Evolutionary conservation across 2,329 filamentous ascomycete genomes (phyloP), one percentile per base, ranked within the genome.

Genomic region (Penicillium sclerotiorum): DNA sequence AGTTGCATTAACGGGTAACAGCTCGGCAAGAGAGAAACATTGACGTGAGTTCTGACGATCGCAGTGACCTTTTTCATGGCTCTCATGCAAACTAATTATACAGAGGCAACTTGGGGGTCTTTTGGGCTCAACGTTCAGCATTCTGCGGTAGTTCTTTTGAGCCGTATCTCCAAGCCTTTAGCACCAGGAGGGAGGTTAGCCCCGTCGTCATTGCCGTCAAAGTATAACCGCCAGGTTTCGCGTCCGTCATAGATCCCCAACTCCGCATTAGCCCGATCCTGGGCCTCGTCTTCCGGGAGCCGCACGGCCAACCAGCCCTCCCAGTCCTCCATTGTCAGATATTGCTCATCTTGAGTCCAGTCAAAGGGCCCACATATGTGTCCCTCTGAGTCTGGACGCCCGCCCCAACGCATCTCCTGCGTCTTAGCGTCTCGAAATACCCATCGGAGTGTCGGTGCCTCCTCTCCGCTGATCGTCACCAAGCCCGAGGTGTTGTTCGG

Each of bases 391-490:
- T 61, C 61, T 6, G 49, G 55, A n/a, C 57, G 53, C 3, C 61
- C 56, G 8, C 61, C 61, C 55, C 57, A 64, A 32, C 61, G 57
- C 54, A 62, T 41, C 32, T 63, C 57, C 22, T 63, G 54, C 12
- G 59, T 64, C n/a, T 56, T 37, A 17, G 48, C 44, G 37, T 64
- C 61, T 1, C 61, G 50, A 33, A 62, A 64, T 5, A 60, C 58
- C 61, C 61, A 64, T 36, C 60, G 58, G 4, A 63, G 43, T 8
- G 54, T 60, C 5, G 60, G 58, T 1, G 61, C 47, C 20, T 55
- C 45, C 22, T 63, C 61, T 3, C 57, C 58, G 36, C 49, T 61
- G 28, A 64, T 44, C 2, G 61, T 63, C 4, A 64, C 60, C 37
- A 64, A 27, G 5, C 59, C 61, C 13, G 61, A 52, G 1, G 55